These are phyloP conservation scores for Lepidopterella palustris DNA, from an alignment of 495 filamentous ascomycete genomes.

Conservation along the genomic window DNA sequence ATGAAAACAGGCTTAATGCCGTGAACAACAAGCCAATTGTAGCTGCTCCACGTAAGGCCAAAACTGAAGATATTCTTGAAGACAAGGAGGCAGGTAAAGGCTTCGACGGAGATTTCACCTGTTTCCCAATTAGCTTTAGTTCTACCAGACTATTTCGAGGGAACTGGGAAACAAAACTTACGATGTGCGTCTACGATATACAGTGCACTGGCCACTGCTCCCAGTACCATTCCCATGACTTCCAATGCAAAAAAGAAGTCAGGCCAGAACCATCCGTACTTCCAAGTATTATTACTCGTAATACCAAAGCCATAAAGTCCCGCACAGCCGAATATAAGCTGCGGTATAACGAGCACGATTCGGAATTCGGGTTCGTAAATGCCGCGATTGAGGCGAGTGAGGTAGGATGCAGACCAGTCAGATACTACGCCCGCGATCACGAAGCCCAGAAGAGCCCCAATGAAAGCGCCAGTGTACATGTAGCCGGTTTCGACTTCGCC, in stretches of 20 bases:
- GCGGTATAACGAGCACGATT: constrained; percentile 71
- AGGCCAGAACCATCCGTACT: constrained; percentile 65
- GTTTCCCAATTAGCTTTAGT: background rate
- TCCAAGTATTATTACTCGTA: constrained; percentile 50
- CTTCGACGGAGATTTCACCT: constrained; percentile 82
- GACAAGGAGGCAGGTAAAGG: constrained; percentile 81
- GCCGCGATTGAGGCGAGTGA: constrained; percentile 71
- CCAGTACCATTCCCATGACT: constrained; percentile 84
- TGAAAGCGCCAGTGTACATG: constrained; percentile 78
- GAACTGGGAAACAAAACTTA: constrained; percentile 40
- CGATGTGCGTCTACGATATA: constrained; percentile 94
- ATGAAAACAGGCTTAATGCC: constrained; percentile 62
- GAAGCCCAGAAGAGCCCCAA: constrained; percentile 76
- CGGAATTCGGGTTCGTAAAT: constrained; percentile 91
- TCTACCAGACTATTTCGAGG: background rate
- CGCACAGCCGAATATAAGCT: constrained; percentile 67
- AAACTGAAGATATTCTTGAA: constrained; percentile 95
- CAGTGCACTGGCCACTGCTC: constrained; percentile 76
- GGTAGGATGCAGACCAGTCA: constrained; percentile 61
- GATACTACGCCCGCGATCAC: constrained; percentile 63
- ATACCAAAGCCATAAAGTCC: constrained; percentile 81
- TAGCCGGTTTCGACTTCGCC: constrained; percentile 78
- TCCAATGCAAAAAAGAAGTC: constrained; percentile 62
- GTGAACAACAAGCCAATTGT: constrained; percentile 62
- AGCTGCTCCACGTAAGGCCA: constrained; percentile 72